Evolutionary conservation across 345 rosid genomes (phyloP).

Genomic region (Lepidium didymum): DNA sequence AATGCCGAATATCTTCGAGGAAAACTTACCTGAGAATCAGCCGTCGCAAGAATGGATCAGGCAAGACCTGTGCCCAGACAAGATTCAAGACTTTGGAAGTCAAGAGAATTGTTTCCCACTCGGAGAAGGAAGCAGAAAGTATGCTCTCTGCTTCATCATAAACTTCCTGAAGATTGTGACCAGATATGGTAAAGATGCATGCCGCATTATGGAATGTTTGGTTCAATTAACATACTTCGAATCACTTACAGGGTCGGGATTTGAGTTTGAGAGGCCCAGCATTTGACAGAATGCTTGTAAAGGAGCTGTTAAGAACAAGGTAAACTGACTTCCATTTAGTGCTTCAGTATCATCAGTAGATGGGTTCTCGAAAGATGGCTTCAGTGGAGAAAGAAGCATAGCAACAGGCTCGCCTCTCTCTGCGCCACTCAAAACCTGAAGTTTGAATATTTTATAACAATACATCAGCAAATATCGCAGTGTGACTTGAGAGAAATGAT

Average conservation of each 20-base stretch:
- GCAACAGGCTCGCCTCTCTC: slow-evolving; percentile 93
- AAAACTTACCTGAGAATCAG: slow-evolving; percentile 71
- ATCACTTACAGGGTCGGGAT: slow-evolving; percentile 43
- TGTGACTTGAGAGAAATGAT: slow-evolving; percentile 8
- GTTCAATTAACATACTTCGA: not conserved
- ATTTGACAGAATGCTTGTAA: slow-evolving; percentile 79
- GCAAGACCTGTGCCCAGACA: slow-evolving; percentile 89
- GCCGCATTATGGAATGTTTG: not conserved
- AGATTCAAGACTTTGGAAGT: slow-evolving; percentile 68
- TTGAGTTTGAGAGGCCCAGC: slow-evolving; percentile 52
- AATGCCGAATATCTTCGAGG: not conserved
- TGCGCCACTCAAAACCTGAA: slow-evolving; percentile 78
- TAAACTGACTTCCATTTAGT: slow-evolving; percentile 75
- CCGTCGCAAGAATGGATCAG: slow-evolving; percentile 83
- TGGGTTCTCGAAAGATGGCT: slow-evolving; percentile 44
- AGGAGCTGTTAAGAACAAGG: slow-evolving; percentile 88
- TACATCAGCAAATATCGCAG: not conserved
- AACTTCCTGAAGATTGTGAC: slow-evolving; percentile 39
- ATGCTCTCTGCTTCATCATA: slow-evolving; percentile 63
- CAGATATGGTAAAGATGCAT: slow-evolving; percentile 10
- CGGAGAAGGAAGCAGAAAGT: slow-evolving; percentile 61
- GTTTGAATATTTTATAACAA: not conserved
- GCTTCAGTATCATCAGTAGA: slow-evolving; percentile 31
- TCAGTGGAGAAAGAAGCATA: slow-evolving; percentile 78
- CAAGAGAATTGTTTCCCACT: slow-evolving; percentile 87